Conservation (phyloP, 495 filamentous ascomycete species). For the Annulohypoxylon moriforme region DNA sequence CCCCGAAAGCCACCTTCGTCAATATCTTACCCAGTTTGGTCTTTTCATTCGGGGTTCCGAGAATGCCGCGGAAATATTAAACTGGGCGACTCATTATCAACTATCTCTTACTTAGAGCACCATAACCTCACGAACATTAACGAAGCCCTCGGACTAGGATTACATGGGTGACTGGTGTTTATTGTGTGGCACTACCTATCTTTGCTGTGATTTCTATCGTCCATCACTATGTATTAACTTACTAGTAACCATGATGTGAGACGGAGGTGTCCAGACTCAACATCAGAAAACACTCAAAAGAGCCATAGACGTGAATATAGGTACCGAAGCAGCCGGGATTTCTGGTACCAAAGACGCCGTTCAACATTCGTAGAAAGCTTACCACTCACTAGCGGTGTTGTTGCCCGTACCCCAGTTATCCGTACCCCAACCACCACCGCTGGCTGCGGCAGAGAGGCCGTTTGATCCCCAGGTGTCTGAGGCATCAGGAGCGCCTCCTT, state of each 20-base stretch:
- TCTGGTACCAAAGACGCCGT: background rate
- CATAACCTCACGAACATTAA: background rate
- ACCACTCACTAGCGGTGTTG: background rate
- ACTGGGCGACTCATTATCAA: background rate
- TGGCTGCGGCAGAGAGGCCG: background rate
- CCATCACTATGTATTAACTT: slow-evolving; percentile 6
- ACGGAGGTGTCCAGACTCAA: slow-evolving; percentile 1
- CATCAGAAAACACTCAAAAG: slow-evolving; percentile 1
- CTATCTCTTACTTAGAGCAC: background rate
- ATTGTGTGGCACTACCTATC: slow-evolving; percentile 4
- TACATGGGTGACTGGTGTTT: background rate
- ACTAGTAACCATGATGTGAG: slow-evolving; percentile 10
- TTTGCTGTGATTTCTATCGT: background rate
- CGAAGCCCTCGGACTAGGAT: background rate
- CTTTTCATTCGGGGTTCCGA: background rate
- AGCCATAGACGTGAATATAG: background rate
- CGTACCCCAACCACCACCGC: background rate
- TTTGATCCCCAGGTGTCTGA: background rate
- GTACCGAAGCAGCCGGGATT: background rate
- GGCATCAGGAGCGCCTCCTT: too few relatives aligned
- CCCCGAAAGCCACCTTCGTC: background rate
- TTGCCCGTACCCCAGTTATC: background rate
- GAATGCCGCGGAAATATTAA: background rate
- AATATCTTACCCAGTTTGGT: too few relatives aligned
- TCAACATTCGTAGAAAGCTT: background rate